Percentiles rank a stretch among this genome's conserved stretches.
phyloP scores from a whole-genome alignment of 345 rosid species.

The Carallia pectinifolia region DNA sequence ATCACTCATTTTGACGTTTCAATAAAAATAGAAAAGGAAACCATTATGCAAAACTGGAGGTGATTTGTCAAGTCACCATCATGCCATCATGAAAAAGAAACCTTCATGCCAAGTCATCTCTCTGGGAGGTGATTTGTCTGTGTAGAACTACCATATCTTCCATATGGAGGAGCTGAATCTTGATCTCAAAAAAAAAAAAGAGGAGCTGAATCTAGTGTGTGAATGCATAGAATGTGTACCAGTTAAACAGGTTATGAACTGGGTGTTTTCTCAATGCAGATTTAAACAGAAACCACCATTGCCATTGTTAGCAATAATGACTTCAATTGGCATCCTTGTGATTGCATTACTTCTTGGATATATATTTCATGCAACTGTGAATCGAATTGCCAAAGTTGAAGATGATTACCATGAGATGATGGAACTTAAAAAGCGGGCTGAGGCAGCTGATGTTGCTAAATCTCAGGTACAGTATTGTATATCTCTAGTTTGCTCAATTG shows the following conservation, averaged over 20 bases:
- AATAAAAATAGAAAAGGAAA: too few species aligned
- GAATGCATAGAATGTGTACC: constrained; percentile 1
- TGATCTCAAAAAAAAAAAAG: neutral
- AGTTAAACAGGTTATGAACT: constrained; percentile 7
- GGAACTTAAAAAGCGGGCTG: constrained; percentile 77
- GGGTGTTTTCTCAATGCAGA: constrained; percentile 37
- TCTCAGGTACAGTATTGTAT: constrained; percentile 80
- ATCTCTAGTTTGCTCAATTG: constrained; percentile 10
- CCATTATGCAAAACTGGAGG: too few species aligned
- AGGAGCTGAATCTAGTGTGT: neutral
- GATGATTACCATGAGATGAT: constrained; percentile 75
- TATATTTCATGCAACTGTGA: constrained; percentile 74
- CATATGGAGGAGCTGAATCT: neutral
- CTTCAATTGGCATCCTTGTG: constrained; percentile 68
- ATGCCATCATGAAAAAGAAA: too few species aligned
- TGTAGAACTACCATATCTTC: constrained; percentile 4
- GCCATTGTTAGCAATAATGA: constrained; percentile 63
- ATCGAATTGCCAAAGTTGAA: constrained; percentile 82
- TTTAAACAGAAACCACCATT: constrained; percentile 84
- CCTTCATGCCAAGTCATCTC: neutral
- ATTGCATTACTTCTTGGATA: constrained; percentile 77
- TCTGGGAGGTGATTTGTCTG: neutral
- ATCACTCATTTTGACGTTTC: too few species aligned
- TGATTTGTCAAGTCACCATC: neutral
- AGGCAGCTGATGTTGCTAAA: constrained; percentile 94